Base-by-base conservation (phyloP, 768 basidiomycete species). In the Podaxis pistillaris region DNA sequence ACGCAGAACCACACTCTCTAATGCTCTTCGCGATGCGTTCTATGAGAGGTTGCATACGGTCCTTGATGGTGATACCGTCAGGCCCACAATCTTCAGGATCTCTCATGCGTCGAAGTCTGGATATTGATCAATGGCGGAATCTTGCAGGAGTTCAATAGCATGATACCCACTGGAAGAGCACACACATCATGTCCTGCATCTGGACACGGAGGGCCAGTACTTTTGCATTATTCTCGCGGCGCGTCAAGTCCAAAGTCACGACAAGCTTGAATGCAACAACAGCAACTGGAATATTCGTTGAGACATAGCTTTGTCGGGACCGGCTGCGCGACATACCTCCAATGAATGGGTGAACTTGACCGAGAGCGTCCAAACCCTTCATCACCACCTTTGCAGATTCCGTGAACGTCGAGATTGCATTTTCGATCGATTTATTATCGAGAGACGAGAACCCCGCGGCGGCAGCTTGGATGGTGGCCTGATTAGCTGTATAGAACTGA, bases 141-240 rank as follows among this genome's bases (percentile, higher is more conserved):
- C 17, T 46, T 8, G 19, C 44, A 4, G 13, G n/a, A 7, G 2
- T 17, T 1, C 44, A 1, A 46, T 46, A 17, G n/a, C 17, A 8
- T n/a, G n/a, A 38, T 19, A 69, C 81, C 11, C 58, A 81, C 82
- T 82, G 76, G 13, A 82, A 72, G 19, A 85, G 74, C 1, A 74
- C 74, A 22, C 68, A 60, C 78, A 85, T 81, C 73, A 81, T 76
- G 46, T 83, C 76, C 62, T 74, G 76, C 82, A 86, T 86, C 65
- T 82, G 77, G 7, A 79, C 60, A 49, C 80, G 79, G 7, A 86
- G 70, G 2, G 74, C 71, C 1, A 78, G 61, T 3, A 84, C 75
- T 63, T 82, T 83, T 59, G 75, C 78, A 60, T 85, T 80, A 58
- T 86, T 86, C 22, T 83, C 81, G 19, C 80, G 72, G n/a, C 83